These are phyloP conservation scores for Phytophthora sp. DNA, from an alignment of 352 stramenopile genomes.

Conservation along the genomic window DNA sequence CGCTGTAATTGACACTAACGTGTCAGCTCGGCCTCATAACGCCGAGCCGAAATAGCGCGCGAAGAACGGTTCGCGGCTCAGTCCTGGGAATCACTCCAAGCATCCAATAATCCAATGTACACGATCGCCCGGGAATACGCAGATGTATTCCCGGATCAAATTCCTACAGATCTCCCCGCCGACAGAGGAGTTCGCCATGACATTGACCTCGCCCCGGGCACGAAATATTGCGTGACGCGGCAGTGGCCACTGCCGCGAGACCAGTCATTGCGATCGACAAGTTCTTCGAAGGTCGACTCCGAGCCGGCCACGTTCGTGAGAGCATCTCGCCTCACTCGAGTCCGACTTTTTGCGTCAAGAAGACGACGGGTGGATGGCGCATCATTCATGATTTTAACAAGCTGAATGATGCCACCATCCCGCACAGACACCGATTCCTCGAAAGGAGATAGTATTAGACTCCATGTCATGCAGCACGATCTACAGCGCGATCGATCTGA, in stretches of 20 bases:
- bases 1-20: too few relatives aligned
- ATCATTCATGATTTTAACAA: too few relatives aligned
- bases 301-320: background rate
- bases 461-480: too few relatives aligned
- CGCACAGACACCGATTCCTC: too few relatives aligned
- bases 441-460: too few relatives aligned
- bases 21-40: background rate
- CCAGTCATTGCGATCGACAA: slow-evolving; percentile 15
- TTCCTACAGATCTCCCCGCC: background rate
- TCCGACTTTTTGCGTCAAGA: background rate
- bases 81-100: background rate
- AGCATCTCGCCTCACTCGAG: background rate
- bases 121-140: background rate
- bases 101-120: background rate
- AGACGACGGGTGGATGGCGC: too few relatives aligned
- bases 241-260: background rate
- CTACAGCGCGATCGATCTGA: too few relatives aligned
- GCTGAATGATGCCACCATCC: too few relatives aligned
- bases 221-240: slow-evolving; percentile 22
- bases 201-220: background rate
- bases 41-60: background rate
- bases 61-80: slow-evolving; percentile 22
- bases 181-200: background rate
- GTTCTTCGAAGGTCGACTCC: too few relatives aligned
- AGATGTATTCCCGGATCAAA: slow-evolving; percentile 4